Conservation (phyloP, 148 eudicot species). For the Pharnaceum exiguum region DNA sequence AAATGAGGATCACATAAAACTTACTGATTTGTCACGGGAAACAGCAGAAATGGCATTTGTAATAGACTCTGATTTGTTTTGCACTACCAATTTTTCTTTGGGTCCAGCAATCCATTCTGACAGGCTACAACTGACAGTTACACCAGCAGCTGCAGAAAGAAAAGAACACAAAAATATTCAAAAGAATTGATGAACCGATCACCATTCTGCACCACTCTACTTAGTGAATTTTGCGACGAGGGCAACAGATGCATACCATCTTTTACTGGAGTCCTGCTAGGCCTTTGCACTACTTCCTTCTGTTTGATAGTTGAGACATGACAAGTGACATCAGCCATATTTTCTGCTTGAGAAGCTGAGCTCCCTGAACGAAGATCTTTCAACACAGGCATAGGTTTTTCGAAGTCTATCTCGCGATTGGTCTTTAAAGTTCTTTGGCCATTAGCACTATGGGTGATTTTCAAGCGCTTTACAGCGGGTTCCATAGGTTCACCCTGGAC, state of each 20-base stretch:
- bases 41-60: conserved; percentile 9
- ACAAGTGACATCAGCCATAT: conserved; percentile 15
- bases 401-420: conserved; percentile 11
- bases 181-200: background rate
- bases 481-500: conserved; percentile 28
- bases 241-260: conserved; percentile 11
- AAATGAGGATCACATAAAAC: conserved; percentile 16
- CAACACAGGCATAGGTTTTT: conserved; percentile 6
- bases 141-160: conserved; percentile 30
- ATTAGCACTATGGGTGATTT: conserved; percentile 18
- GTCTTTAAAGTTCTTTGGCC: conserved; percentile 13
- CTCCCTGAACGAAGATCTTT: conserved; percentile 19
- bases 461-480: conserved; percentile 44
- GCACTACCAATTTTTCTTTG: conserved; percentile 21
- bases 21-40: conserved; percentile 29
- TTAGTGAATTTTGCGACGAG: conserved; percentile 15
- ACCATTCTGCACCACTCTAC: conserved; percentile 20
- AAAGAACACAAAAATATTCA: background rate
- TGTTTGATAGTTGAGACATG: conserved; percentile 11
- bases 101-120: conserved; percentile 25
- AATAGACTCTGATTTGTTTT: conserved; percentile 16
- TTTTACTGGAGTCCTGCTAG: conserved; percentile 15
- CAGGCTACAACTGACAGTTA: conserved; percentile 22
- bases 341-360: conserved; percentile 5
- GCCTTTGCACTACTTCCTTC: conserved; percentile 12